Conservation (phyloP, 805 yeast genomes). For the Ogataea trehalophila region DNA sequence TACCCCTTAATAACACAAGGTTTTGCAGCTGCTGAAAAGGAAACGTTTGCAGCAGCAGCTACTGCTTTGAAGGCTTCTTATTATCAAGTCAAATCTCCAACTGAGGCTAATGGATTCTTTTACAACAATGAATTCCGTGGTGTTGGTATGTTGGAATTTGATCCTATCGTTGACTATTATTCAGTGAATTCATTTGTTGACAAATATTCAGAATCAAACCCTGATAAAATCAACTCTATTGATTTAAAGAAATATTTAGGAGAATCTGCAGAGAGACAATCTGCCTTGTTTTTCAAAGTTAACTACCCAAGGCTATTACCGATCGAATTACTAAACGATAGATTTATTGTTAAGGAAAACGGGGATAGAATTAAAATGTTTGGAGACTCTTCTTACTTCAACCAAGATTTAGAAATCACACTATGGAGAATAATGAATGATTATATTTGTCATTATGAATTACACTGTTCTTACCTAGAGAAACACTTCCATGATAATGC, state of each 20-base stretch:
- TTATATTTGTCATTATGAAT: conserved; percentile 25
- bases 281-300: conserved; percentile 26
- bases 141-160: conserved; percentile 50
- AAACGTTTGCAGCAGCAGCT: conserved; percentile 49
- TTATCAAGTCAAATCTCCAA: conserved; percentile 43
- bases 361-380: conserved; percentile 29
- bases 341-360: conserved; percentile 27
- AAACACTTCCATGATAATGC: conserved; percentile 19
- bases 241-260: conserved; percentile 17
- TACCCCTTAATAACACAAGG: conserved; percentile 39
- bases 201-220: conserved; percentile 16
- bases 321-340: conserved; percentile 26
- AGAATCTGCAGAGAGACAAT: conserved; percentile 23
- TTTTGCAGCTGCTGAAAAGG: conserved; percentile 44
- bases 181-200: conserved; percentile 20
- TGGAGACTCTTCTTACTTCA: conserved; percentile 19
- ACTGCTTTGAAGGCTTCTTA: conserved; percentile 35
- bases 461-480: conserved; percentile 24
- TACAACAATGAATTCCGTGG: conserved; percentile 34
- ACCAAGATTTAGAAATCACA: conserved; percentile 18
- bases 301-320: conserved; percentile 32
- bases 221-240: conserved; percentile 13
- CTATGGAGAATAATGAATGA: conserved; percentile 31
- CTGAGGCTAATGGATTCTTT: conserved; percentile 46
- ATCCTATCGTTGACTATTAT: conserved; percentile 40